Evolutionary conservation across 2,329 filamentous ascomycete species (phyloP).

Genomic region (Penicillium sp.): DNA sequence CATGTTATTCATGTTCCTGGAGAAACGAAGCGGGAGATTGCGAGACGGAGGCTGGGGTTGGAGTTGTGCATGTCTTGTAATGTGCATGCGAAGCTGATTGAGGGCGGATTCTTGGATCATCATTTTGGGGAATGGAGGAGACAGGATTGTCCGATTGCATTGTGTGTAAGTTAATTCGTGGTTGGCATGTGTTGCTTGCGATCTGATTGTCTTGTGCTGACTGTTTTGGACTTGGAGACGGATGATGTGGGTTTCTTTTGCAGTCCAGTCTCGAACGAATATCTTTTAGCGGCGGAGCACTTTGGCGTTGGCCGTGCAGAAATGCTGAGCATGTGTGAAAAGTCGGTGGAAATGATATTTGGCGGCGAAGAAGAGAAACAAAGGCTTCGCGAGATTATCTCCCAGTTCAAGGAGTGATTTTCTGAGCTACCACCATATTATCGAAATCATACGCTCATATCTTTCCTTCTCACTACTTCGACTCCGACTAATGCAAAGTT

Average conservation of each 20-base stretch:
- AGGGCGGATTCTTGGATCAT: slow-evolving; percentile 67
- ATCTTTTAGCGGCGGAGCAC: slow-evolving; percentile 70
- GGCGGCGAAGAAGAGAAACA: slow-evolving; percentile 62
- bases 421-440: background rate
- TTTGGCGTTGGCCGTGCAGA: slow-evolving; percentile 61
- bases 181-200: background rate
- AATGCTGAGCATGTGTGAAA: slow-evolving; percentile 61
- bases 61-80: slow-evolving; percentile 83
- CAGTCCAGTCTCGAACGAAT: slow-evolving; percentile 76
- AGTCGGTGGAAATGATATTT: slow-evolving; percentile 69
- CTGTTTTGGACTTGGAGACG: slow-evolving; percentile 56
- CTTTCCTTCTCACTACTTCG: background rate
- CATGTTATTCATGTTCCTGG: slow-evolving; percentile 77
- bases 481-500: background rate
- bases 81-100: slow-evolving; percentile 73
- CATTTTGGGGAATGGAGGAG: slow-evolving; percentile 76
- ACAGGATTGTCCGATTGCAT: slow-evolving; percentile 62
- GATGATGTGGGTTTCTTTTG: slow-evolving; percentile 84
- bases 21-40: slow-evolving; percentile 61
- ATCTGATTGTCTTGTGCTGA: background rate
- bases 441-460: background rate
- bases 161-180: slow-evolving; percentile 63
- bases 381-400: slow-evolving; percentile 25
- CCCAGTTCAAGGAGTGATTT: background rate
- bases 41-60: slow-evolving; percentile 61